Percentiles rank a stretch among this genome's conserved stretches.
These are phyloP conservation scores for Elongisporangium prolatum DNA, from an alignment of 352 stramenopile species.

Conservation along the genomic window DNA sequence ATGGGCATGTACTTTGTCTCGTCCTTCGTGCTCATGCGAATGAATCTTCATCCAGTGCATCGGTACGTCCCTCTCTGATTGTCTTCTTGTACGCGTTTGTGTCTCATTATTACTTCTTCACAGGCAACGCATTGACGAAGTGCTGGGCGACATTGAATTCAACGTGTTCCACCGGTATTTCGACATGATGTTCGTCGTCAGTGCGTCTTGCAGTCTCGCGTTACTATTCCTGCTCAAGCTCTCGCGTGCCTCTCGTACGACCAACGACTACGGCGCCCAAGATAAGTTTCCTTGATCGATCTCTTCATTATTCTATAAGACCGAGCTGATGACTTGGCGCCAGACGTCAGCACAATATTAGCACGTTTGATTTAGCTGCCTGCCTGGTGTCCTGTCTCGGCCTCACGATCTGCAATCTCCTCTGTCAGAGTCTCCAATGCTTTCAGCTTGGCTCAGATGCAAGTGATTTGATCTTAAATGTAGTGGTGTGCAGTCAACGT, in stretches of 20 bases:
- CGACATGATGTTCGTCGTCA: slow-evolving; percentile 83
- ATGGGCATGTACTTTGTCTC: slow-evolving; percentile 90
- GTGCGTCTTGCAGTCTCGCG: slow-evolving; percentile 54
- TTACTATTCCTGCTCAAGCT: slow-evolving; percentile 65
- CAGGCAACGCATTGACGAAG: slow-evolving; percentile 76
- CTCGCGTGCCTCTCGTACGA: slow-evolving; percentile 71
- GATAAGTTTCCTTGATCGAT: slow-evolving; percentile 70
- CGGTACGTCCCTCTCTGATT: slow-evolving; percentile 24
- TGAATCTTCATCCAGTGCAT: slow-evolving; percentile 75
- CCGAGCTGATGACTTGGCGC: no score
- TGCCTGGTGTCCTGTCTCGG: no score
- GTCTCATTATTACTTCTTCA: neutral
- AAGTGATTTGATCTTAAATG: no score
- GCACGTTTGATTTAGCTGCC: no score
- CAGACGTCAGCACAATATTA: no score
- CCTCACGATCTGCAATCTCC: no score
- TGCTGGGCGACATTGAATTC: slow-evolving; percentile 81
- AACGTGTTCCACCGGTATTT: slow-evolving; percentile 84
- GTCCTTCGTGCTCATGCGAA: slow-evolving; percentile 85
- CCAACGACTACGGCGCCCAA: slow-evolving; percentile 64
- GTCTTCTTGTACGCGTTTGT: slow-evolving; percentile 1
- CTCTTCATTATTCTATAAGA: no score
- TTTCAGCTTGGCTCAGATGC: no score
- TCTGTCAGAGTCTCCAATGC: no score
- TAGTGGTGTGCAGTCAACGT: no score